Conservation (phyloP, 1,284 basidiomycete genomes). For the Phellinidium pouzarii region DNA sequence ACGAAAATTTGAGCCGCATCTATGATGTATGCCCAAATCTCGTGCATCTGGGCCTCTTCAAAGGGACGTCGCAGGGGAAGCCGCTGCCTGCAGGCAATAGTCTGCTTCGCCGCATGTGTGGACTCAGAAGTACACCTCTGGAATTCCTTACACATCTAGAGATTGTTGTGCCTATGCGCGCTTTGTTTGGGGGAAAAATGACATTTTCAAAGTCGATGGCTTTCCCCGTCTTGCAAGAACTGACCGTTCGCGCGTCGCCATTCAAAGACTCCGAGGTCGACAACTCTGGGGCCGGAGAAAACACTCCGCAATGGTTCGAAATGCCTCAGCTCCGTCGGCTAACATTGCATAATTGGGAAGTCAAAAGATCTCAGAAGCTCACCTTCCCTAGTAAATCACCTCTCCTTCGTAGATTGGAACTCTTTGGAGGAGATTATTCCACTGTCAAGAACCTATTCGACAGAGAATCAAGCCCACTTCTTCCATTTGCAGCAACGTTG, state of each 20-base stretch:
- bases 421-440: neutral
- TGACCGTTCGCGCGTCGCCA: neutral
- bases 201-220: neutral
- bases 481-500: neutral
- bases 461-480: neutral
- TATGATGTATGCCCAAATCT: neutral
- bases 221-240: neutral
- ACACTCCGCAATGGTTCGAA: constrained; percentile 1
- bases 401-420: neutral
- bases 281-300: neutral
- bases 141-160: neutral
- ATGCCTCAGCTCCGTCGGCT: constrained; percentile 7
- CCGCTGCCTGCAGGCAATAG: neutral
- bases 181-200: neutral
- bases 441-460: neutral
- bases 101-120: neutral
- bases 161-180: neutral
- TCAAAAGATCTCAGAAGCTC: neutral
- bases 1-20: neutral
- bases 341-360: neutral
- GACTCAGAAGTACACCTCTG: neutral
- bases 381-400: neutral
- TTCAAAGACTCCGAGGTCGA: neutral
- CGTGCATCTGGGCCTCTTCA: neutral
- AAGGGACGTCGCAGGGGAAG: neutral